These are phyloP conservation scores for Gynochthodes officinalis DNA, from an alignment of 257 asterid genomes.

Conservation along the genomic window DNA sequence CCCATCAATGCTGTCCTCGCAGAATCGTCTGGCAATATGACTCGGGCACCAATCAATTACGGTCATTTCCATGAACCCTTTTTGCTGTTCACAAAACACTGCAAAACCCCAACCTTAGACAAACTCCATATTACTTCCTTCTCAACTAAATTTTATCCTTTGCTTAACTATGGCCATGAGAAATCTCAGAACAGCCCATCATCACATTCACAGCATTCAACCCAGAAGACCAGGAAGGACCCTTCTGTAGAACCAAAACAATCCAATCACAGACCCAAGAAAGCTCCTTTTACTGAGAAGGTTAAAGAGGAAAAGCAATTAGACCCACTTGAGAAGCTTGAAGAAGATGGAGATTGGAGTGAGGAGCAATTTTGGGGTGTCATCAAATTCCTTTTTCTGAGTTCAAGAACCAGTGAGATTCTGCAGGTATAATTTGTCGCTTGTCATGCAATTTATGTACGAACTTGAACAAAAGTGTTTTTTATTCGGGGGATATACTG, in stretches of 20 bases:
- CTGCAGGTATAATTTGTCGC: slow-evolving; percentile 12
- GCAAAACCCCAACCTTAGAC: not conserved
- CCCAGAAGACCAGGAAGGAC: not conserved
- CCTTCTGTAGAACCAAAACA: not conserved
- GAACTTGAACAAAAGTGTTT: not conserved
- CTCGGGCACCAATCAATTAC: not conserved
- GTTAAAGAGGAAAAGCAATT: not conserved
- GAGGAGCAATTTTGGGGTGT: slow-evolving; percentile 26
- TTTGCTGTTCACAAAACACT: not conserved
- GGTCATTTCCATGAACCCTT: not conserved
- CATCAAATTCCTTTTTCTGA: slow-evolving; percentile 17
- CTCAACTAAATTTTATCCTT: not conserved
- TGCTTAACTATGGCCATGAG: not conserved
- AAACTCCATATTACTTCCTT: not conserved
- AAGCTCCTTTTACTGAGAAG: slow-evolving; percentile 2
- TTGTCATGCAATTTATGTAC: not conserved
- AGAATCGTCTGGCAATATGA: too few relatives aligned
- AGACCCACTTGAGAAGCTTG: slow-evolving; percentile 18
- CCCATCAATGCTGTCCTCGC: too few relatives aligned
- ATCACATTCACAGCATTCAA: not conserved
- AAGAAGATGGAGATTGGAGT: slow-evolving; percentile 30
- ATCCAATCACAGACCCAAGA: not conserved
- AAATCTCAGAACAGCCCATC: not conserved
- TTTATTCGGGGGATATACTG: too few relatives aligned
- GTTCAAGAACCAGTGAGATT: slow-evolving; percentile 22